A percentile compares a stretch with the other conserved stretches of the same genome.
Evolutionary conservation across 208 protist genomes (phyloP).

Genomic region (Trypanosoma boissoni): DNA sequence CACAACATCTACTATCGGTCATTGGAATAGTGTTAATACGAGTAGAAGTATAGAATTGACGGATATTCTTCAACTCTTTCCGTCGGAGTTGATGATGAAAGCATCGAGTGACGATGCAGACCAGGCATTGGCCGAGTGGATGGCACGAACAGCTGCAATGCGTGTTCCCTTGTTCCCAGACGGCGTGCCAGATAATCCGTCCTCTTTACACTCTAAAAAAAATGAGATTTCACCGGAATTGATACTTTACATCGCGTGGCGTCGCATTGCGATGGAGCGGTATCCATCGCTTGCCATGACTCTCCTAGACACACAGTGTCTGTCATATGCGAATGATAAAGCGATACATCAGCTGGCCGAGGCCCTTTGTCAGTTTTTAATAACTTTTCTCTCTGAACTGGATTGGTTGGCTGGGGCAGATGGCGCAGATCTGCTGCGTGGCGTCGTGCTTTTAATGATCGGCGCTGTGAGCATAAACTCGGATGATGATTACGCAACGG

Average conservation of each 20-base stretch:
- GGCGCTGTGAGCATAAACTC: slow-evolving; percentile 4
- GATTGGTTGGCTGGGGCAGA: slow-evolving; percentile 15
- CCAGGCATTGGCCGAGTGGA: slow-evolving; percentile 8
- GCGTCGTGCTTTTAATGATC: slow-evolving; percentile 16
- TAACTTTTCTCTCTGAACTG: slow-evolving; percentile 20
- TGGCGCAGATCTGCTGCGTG: slow-evolving; percentile 5
- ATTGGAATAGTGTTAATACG: too few species aligned
- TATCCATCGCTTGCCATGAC: background rate
- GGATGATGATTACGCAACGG: background rate
- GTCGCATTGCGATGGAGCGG: slow-evolving; percentile 3
- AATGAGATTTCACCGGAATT: background rate
- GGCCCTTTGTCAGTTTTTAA: slow-evolving; percentile 11
- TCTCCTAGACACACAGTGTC: slow-evolving; percentile 4
- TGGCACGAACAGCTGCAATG: slow-evolving; percentile 12
- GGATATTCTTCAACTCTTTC: background rate
- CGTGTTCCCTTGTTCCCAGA: background rate
- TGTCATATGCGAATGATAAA: background rate
- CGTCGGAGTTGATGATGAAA: background rate
- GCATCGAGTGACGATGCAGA: background rate
- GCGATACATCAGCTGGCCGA: slow-evolving; percentile 11
- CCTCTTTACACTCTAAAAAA: background rate
- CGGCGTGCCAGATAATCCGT: background rate
- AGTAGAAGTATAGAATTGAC: too few species aligned
- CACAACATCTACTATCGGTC: too few species aligned
- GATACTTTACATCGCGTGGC: slow-evolving; percentile 19